Conservation (phyloP, 352 stramenopile species). For the Pythium apleroticum region DNA sequence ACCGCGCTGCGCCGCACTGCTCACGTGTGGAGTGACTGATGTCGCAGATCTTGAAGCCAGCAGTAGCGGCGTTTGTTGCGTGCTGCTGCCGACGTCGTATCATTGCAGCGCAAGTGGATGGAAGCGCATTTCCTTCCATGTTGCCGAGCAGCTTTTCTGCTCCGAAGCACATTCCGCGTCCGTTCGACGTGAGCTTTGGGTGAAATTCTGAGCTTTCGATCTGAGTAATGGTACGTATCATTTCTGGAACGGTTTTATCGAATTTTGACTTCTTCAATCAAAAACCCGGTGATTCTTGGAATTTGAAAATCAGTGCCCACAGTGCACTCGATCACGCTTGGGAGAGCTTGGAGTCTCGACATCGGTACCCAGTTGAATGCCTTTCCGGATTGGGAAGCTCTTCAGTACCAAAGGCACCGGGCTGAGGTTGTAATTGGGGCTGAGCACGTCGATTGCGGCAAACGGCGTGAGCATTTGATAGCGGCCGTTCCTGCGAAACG, state of each 20-base stretch:
- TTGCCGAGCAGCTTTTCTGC: neutral
- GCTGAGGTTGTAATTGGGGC: constrained; percentile 14
- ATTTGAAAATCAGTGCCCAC: neutral
- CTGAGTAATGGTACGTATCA: neutral
- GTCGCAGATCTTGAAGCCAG: neutral
- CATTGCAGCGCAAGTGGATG: neutral
- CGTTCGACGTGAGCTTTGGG: neutral
- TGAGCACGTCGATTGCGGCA: constrained; percentile 33
- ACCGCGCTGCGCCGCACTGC: no score
- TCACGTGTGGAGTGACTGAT: no score
- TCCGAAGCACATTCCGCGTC: neutral
- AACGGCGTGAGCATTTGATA: constrained; percentile 30
- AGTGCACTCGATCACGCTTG: neutral
- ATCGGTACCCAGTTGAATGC: constrained; percentile 13
- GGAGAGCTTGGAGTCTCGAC: neutral
- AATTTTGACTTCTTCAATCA: neutral
- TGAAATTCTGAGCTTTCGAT: neutral
- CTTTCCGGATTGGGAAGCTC: neutral
- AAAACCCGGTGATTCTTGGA: neutral
- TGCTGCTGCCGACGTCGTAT: neutral
- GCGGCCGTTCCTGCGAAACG: constrained; percentile 33
- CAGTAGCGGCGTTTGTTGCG: no score
- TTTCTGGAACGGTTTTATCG: neutral
- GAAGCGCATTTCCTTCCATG: neutral
- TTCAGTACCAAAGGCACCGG: constrained; percentile 1